phyloP scores from a whole-genome alignment of 768 basidiomycete genomes.

The Agrocybe praecox region DNA sequence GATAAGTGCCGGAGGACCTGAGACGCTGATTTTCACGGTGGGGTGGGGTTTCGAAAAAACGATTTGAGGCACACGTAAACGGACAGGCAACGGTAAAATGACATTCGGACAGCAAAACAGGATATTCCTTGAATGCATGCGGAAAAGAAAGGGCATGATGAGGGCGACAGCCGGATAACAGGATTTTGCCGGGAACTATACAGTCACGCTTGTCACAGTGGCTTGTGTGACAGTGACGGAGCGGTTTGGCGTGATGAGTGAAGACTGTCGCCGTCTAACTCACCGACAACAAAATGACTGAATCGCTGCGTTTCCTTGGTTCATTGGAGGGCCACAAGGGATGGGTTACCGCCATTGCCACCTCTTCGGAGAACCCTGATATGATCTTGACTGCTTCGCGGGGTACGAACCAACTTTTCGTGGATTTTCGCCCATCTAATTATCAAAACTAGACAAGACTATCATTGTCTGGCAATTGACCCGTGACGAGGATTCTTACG shows the following conservation, averaged over 20 bases:
- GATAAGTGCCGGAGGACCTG: not conserved
- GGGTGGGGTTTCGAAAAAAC: not conserved
- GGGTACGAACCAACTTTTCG: conserved; percentile 53
- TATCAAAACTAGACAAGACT: conserved; percentile 85
- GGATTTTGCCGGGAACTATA: conserved; percentile 45
- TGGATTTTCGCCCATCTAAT: conserved; percentile 16
- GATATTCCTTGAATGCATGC: not conserved
- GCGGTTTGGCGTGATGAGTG: conserved; percentile 22
- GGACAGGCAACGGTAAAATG: not conserved
- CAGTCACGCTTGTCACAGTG: conserved; percentile 61
- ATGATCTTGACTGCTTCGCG: conserved; percentile 98
- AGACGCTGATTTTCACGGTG: not conserved
- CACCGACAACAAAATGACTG: conserved; percentile 61
- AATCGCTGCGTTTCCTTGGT: conserved; percentile 90
- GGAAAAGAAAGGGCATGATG: not conserved
- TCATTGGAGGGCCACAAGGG: conserved; percentile 92
- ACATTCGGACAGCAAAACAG: not conserved
- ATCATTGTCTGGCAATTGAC: conserved; percentile 99
- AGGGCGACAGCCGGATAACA: not conserved
- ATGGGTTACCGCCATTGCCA: conserved; percentile 99
- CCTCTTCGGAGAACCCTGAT: conserved; percentile 98
- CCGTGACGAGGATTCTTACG: conserved; percentile 88
- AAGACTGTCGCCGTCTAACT: conserved; percentile 30
- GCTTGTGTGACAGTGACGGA: conserved; percentile 51
- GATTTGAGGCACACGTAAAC: not conserved